Evolutionary conservation across 768 basidiomycete genomes (phyloP), one percentile per base, ranked within the genome.

Genomic region (Amanita pallidorosea): DNA sequence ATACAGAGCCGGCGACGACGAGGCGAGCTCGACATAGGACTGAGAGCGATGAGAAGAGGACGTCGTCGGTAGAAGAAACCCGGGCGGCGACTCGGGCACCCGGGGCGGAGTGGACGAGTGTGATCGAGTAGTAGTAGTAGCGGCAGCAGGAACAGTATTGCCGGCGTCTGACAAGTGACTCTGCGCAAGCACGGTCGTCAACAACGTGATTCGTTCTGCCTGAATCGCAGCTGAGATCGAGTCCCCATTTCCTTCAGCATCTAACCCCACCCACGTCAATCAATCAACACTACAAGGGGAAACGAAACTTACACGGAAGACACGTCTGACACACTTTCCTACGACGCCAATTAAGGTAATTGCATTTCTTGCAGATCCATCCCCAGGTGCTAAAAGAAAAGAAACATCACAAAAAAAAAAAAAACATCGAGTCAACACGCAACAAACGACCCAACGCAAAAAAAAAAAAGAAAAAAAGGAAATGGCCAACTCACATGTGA

Each of bases 261-360:
- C 87, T 89, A n/a, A n/a, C n/a, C n/a, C n/a, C n/a, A 54, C 40
- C 50, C 20, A 43, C 47, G 7, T 20, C 7, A 22, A 7, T 25
- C 5, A 25, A 9, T 13, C 43, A 23, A 44, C 44, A 27, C 49
- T 42, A 36, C 22, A 47, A 53, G 37, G 20, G 52, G 53, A 53
- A 75, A 29, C 7, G 8, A 4, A 11, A 11, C 83, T 56, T 59
- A 88, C 86, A 90, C 44, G 88, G 88, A 54, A 80, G 77, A 65
- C 88, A 91, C 8, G 86, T 89, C 72, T 91, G 88, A 68, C 88
- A 92, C 53, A 92, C 89, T 65, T 91, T 91, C 50, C 88, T 70
- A 52, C 88, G 69, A 56, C 88, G 74, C 88, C 88, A 92, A 63
- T 92, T 92, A 56, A 89, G 65, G 67, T 92, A 91, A 60, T 85